These are phyloP conservation scores for Termitomyces sp. DNA, from an alignment of 768 basidiomycete species.

Conservation along the genomic window DNA sequence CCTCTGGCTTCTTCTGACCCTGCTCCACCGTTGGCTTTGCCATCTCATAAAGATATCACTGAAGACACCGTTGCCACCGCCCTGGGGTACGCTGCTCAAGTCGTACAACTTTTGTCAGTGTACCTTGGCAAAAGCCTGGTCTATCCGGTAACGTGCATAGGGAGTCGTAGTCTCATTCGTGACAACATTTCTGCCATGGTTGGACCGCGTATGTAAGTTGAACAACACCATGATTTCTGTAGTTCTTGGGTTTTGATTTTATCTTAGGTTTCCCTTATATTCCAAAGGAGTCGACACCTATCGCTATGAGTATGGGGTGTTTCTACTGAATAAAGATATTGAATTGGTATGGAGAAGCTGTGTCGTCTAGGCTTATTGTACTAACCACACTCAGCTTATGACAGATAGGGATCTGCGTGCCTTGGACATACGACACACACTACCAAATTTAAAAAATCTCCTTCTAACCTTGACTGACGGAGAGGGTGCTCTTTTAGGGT, in stretches of 20 bases:
- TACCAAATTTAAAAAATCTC: constrained; percentile 95
- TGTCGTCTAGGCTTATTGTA: constrained; percentile 8
- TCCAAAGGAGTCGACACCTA: constrained; percentile 94
- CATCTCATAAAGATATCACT: constrained; percentile 63
- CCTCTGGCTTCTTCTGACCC: constrained; percentile 70
- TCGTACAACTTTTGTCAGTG: constrained; percentile 74
- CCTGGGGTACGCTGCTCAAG: constrained; percentile 85
- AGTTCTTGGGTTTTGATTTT: constrained; percentile 1
- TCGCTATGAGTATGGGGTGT: constrained; percentile 96
- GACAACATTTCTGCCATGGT: constrained; percentile 95
- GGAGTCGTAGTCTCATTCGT: constrained; percentile 85
- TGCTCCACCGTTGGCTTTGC: constrained; percentile 72
- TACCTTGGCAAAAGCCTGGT: constrained; percentile 74
- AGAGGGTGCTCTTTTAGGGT: constrained; percentile 46
- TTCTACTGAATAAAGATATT: constrained; percentile 94
- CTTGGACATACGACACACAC: constrained; percentile 90
- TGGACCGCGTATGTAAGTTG: constrained; percentile 83
- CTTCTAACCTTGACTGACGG: constrained; percentile 80
- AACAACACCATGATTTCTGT: background rate
- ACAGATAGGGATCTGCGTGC: constrained; percentile 82
- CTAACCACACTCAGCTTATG: constrained; percentile 63
- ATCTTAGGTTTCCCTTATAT: constrained; percentile 86
- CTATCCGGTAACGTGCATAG: constrained; percentile 88
- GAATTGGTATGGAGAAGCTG: constrained; percentile 62
- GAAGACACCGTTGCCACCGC: constrained; percentile 89